Conservation (phyloP, 108 stramenopile species). For the Cyclotella choctawhatcheeana region DNA sequence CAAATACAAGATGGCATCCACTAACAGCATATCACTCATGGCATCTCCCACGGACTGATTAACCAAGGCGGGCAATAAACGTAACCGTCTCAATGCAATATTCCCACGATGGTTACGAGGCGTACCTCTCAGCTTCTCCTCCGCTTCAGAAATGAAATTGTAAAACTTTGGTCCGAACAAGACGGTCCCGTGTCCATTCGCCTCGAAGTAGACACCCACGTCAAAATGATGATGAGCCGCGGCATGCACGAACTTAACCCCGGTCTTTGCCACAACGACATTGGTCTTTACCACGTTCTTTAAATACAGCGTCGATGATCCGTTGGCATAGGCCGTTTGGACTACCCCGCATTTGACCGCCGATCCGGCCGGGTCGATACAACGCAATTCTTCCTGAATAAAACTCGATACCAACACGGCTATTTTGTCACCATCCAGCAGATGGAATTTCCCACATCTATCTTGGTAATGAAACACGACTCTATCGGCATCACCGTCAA, state of each 20-base stretch:
- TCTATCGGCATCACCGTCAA: constrained; percentile 99
- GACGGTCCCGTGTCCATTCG: constrained; percentile 99
- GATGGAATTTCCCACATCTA: constrained; percentile 45
- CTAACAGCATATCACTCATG: constrained; percentile 92
- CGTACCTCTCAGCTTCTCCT: constrained; percentile 33
- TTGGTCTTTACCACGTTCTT: constrained; percentile 56
- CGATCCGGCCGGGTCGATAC: constrained; percentile 45
- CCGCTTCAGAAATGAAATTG: constrained; percentile 45
- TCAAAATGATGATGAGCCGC: constrained; percentile 91
- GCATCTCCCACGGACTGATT: constrained; percentile 99
- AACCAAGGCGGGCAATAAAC: constrained; percentile 67
- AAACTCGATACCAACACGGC: constrained; percentile 88
- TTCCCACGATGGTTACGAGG: constrained; percentile 35
- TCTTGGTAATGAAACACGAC: constrained; percentile 91
- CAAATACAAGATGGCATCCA: constrained; percentile 85
- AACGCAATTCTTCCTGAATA: constrained; percentile 69
- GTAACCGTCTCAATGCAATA: constrained; percentile 54
- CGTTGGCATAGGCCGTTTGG: constrained; percentile 99
- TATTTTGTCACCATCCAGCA: constrained; percentile 98
- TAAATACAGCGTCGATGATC: constrained; percentile 91
- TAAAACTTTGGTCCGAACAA: constrained; percentile 79
- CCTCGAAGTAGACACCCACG: constrained; percentile 99
- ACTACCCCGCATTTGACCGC: constrained; percentile 90
- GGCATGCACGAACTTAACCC: constrained; percentile 97
- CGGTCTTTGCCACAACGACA: constrained; percentile 92